Percentiles rank a stretch among this genome's conserved stretches.
Conservation (phyloP, 176 grass and related monocot genomes). For the Otatea glauca region DNA sequence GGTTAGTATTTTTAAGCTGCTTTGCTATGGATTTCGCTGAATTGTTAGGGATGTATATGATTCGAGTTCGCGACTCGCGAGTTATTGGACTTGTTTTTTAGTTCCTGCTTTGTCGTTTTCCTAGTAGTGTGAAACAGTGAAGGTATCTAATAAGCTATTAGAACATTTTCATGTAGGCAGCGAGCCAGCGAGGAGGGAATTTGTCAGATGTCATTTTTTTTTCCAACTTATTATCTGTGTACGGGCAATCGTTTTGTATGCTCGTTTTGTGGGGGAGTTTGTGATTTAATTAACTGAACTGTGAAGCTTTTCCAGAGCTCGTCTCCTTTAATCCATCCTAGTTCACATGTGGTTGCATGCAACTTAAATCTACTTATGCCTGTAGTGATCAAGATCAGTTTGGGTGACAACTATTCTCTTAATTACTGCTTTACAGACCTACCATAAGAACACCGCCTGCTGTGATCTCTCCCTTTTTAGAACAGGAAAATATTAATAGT, state of each 20-base stretch:
- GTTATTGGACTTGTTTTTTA: not conserved
- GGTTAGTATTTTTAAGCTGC: not conserved
- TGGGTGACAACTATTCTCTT: conserved; percentile 17
- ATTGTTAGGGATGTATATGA: not conserved
- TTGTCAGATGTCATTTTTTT: not conserved
- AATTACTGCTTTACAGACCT: not conserved
- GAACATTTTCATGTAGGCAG: conserved; percentile 30
- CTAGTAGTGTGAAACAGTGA: not conserved
- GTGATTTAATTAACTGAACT: not conserved
- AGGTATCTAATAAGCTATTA: no score
- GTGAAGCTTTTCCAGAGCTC: not conserved
- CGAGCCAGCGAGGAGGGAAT: not conserved
- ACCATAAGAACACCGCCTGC: not conserved
- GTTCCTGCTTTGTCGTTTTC: conserved; percentile 31
- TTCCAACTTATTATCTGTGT: not conserved
- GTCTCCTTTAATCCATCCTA: not conserved
- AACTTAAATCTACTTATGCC: not conserved
- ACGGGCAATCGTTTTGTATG: not conserved
- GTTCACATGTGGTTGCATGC: conserved; percentile 5
- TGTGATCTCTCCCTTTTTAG: not conserved
- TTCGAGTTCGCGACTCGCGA: not conserved
- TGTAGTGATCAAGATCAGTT: not conserved
- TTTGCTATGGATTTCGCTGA: not conserved
- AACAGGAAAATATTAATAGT: not conserved
- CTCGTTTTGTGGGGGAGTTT: not conserved